Conservation (phyloP, 495 filamentous ascomycete species). For the Penicillium ucsense region DNA sequence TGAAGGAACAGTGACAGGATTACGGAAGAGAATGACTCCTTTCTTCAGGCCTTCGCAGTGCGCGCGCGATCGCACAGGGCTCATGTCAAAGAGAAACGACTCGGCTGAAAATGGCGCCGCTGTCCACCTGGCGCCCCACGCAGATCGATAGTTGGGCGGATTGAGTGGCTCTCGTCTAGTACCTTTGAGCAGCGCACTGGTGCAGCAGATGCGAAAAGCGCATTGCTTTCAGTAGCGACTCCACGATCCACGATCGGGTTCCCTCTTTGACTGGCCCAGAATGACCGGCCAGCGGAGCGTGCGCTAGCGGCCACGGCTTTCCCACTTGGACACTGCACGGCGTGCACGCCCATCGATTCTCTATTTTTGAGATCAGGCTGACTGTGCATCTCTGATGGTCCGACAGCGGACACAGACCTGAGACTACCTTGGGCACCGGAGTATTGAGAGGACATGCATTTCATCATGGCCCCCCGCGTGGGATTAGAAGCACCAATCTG, state of each 20-base stretch:
- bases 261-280: constrained; percentile 1
- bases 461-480: too few species aligned
- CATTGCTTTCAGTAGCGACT: not conserved
- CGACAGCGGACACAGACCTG: too few species aligned
- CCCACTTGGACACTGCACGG: not conserved
- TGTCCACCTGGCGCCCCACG: not conserved
- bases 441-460: too few species aligned
- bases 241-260: not conserved
- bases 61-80: too few species aligned
- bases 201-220: constrained; percentile 1
- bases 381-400: too few species aligned
- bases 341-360: not conserved
- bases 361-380: not conserved
- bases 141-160: not conserved
- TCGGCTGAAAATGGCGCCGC: too few species aligned
- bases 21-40: not conserved
- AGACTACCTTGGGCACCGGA: too few species aligned
- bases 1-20: not conserved
- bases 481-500: too few species aligned
- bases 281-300: constrained; percentile 4
- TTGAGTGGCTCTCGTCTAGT: not conserved
- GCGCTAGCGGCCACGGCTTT: constrained; percentile 4
- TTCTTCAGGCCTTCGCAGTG: too few species aligned
- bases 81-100: too few species aligned
- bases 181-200: not conserved